Evolutionary conservation across 2,329 filamentous ascomycete species (phyloP).

Genomic region (Trichoderma koningii): DNA sequence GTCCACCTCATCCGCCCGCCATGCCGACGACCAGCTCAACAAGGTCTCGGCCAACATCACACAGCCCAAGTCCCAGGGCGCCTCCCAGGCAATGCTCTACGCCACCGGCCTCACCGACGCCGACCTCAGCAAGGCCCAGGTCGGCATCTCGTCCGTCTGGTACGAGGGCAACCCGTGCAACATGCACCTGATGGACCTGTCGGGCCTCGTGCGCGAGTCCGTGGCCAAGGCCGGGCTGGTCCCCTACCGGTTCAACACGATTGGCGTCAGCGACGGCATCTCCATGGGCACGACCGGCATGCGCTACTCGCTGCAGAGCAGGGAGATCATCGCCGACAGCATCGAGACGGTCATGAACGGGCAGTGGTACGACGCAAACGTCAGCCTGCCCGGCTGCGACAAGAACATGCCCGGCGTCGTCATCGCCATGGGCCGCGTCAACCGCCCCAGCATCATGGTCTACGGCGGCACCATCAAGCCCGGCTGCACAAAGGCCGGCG

Average conservation of each 20-base stretch:
- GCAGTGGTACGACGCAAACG: conserved; percentile 98
- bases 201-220: conserved; percentile 67
- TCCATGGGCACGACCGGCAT: conserved; percentile 98
- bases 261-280: conserved; percentile 95
- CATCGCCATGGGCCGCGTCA: conserved; percentile 92
- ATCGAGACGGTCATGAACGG: conserved; percentile 99
- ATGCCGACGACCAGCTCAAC: conserved; percentile 67
- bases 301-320: conserved; percentile 90
- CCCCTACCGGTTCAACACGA: conserved; percentile 98
- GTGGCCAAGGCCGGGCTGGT: conserved; percentile 73
- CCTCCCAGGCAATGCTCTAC: conserved; percentile 98
- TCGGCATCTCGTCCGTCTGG: conserved; percentile 98
- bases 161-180: conserved; percentile 98
- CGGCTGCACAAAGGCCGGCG: conserved; percentile 76
- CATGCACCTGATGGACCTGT: conserved; percentile 95
- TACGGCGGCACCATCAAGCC: conserved; percentile 95
- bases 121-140: conserved; percentile 94
- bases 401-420: conserved; percentile 98
- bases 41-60: conserved; percentile 83
- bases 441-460: conserved; percentile 94
- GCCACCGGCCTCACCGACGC: conserved; percentile 83
- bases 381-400: conserved; percentile 96
- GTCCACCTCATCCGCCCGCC: conserved; percentile 52
- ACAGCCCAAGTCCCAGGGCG: conserved; percentile 96
- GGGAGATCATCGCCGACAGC: conserved; percentile 95